Evolutionary conservation across 2,329 filamentous ascomycete species (phyloP).

Genomic region (Pseudocercospora vitis): DNA sequence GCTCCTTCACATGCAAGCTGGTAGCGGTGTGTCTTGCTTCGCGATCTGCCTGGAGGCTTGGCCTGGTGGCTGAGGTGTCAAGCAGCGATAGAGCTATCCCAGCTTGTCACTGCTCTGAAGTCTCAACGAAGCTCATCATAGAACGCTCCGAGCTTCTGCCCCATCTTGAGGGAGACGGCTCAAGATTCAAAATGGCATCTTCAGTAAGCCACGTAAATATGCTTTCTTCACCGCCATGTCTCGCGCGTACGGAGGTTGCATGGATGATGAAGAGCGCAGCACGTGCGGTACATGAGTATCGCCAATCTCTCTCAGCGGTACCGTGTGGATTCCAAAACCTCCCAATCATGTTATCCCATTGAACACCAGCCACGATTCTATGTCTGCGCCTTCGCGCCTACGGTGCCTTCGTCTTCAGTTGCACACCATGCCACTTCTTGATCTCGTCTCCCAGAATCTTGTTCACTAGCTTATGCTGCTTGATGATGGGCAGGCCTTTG

Average conservation of each 20-base stretch:
- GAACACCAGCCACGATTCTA: background rate
- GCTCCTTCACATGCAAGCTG: background rate
- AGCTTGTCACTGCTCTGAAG: background rate
- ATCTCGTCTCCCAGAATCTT: constrained; percentile 70
- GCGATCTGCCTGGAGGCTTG: background rate
- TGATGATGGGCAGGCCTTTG: constrained; percentile 68
- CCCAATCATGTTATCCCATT: too few species aligned
- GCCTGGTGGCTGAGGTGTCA: background rate
- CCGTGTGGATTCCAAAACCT: too few species aligned
- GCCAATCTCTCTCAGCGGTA: too few species aligned
- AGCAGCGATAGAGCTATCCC: background rate
- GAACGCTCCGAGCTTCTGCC: too few species aligned
- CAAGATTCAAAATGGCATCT: too few species aligned
- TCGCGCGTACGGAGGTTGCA: background rate
- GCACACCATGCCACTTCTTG: constrained; percentile 79
- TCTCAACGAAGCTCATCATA: too few species aligned
- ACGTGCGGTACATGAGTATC: background rate
- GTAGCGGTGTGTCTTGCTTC: background rate
- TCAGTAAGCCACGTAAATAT: background rate
- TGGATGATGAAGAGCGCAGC: background rate
- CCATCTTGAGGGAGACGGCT: too few species aligned
- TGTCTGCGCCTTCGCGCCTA: constrained; percentile 16
- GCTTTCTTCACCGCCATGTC: background rate
- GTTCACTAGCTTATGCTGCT: constrained; percentile 82
- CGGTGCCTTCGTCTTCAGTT: constrained; percentile 67